These are phyloP conservation scores for Yamadazyma membranifaciens DNA, from an alignment of 1,139 yeast genomes.

Conservation along the genomic window DNA sequence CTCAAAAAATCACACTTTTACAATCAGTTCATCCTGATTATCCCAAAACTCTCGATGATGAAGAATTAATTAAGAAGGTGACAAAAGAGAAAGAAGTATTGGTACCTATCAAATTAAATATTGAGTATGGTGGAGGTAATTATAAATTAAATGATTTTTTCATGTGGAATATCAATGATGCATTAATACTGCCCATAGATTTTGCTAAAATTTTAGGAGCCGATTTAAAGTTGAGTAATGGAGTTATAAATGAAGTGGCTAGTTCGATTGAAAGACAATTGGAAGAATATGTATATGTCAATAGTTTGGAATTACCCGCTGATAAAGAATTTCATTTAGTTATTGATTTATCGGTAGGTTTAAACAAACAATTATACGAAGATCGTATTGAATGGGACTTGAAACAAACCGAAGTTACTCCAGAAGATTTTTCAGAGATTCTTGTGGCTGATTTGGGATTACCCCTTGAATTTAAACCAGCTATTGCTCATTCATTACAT, in stretches of 20 bases:
- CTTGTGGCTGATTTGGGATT: conserved; percentile 86
- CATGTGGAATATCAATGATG: conserved; percentile 87
- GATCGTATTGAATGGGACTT: conserved; percentile 97
- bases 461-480: conserved; percentile 82
- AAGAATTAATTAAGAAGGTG: conserved; percentile 26
- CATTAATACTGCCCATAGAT: conserved; percentile 74
- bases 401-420: conserved; percentile 61
- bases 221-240: conserved; percentile 76
- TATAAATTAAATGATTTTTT: conserved; percentile 73
- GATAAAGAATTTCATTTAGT: conserved; percentile 75
- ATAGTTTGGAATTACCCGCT: conserved; percentile 60
- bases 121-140: conserved; percentile 65
- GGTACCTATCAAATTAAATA: conserved; percentile 75
- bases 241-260: conserved; percentile 63
- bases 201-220: conserved; percentile 78
- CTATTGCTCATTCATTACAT: conserved; percentile 84
- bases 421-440: conserved; percentile 78
- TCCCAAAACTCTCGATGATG: conserved; percentile 25
- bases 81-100: conserved; percentile 41
- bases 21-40: conserved; percentile 35
- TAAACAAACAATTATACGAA: conserved; percentile 81
- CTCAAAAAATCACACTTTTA: conserved; percentile 30
- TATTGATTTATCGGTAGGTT: conserved; percentile 75
- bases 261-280: conserved; percentile 76
- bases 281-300: conserved; percentile 60